Evolutionary conservation across 345 rosid genomes (phyloP).

Genomic region (Cardamine resedifolia): DNA sequence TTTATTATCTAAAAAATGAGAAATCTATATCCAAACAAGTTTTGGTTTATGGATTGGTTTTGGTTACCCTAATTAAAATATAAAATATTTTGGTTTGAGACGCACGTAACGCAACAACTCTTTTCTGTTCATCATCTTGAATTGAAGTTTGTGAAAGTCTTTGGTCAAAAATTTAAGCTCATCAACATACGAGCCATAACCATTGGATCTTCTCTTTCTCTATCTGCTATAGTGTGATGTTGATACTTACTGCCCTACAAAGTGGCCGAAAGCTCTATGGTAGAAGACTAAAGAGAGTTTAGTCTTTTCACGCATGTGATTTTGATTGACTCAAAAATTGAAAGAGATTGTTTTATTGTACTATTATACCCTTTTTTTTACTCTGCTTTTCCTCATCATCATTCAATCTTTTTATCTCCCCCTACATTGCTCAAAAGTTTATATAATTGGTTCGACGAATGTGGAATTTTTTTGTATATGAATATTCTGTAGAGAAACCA

Average conservation of each 20-base stretch:
- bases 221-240: constrained; percentile 30
- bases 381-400: neutral
- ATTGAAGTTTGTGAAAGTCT: constrained; percentile 25
- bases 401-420: neutral
- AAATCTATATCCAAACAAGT: neutral
- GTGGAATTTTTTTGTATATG: neutral
- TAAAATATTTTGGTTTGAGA: neutral
- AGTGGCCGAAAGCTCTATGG: constrained; percentile 26
- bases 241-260: constrained; percentile 36
- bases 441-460: constrained; percentile 36
- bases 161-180: constrained; percentile 22
- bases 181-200: constrained; percentile 23
- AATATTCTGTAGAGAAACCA: constrained; percentile 20
- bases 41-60: neutral
- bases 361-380: neutral
- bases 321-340: constrained; percentile 33
- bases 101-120: neutral
- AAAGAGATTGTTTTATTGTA: constrained; percentile 14
- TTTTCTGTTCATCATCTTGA: neutral
- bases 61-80: neutral
- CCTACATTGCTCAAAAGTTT: constrained; percentile 29
- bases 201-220: constrained; percentile 20
- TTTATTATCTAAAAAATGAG: too few species aligned
- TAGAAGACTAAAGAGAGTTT: constrained; percentile 43
- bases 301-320: constrained; percentile 54